A percentile compares a stretch with the other conserved stretches of the same genome.
Conservation (phyloP, 208 protist genomes). For the Acanthamoeba castellanii region DNA sequence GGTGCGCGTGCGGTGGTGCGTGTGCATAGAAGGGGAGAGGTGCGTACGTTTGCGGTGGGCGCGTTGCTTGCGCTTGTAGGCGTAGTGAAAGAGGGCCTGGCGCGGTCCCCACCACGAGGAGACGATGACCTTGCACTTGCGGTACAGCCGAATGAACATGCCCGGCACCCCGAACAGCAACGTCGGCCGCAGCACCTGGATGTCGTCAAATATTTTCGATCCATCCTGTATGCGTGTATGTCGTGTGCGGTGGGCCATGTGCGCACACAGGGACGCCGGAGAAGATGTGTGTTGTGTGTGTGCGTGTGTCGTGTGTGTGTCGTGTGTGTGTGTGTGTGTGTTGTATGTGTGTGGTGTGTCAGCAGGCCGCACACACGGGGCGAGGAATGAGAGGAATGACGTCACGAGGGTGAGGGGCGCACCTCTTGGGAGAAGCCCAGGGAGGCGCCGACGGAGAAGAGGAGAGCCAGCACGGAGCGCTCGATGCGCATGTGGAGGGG, state of each 20-base stretch:
- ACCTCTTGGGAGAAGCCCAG: constrained; percentile 89
- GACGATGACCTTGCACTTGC: constrained; percentile 80
- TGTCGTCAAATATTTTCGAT: constrained; percentile 87
- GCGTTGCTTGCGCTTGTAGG: constrained; percentile 27
- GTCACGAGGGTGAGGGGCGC: constrained; percentile 64
- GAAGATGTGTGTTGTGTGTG: no score
- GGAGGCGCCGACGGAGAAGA: constrained; percentile 78
- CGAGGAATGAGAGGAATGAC: neutral
- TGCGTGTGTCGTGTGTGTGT: no score
- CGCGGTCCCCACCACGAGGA: constrained; percentile 60
- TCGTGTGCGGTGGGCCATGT: no score
- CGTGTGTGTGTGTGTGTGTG: no score
- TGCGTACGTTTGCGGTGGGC: constrained; percentile 48
- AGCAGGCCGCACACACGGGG: no score
- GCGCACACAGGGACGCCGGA: no score
- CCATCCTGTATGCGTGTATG: constrained; percentile 76
- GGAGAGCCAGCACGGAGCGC: constrained; percentile 64
- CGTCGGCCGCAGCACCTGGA: constrained; percentile 88
- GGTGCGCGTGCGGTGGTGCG: no score
- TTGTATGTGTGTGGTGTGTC: no score
- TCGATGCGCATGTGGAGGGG: constrained; percentile 92
- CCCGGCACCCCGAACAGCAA: constrained; percentile 88
- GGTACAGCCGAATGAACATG: constrained; percentile 89
- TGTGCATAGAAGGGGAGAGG: neutral
- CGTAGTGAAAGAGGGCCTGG: constrained; percentile 16